Base-by-base conservation (phyloP, 768 basidiomycete species). In the Mycena pura region DNA sequence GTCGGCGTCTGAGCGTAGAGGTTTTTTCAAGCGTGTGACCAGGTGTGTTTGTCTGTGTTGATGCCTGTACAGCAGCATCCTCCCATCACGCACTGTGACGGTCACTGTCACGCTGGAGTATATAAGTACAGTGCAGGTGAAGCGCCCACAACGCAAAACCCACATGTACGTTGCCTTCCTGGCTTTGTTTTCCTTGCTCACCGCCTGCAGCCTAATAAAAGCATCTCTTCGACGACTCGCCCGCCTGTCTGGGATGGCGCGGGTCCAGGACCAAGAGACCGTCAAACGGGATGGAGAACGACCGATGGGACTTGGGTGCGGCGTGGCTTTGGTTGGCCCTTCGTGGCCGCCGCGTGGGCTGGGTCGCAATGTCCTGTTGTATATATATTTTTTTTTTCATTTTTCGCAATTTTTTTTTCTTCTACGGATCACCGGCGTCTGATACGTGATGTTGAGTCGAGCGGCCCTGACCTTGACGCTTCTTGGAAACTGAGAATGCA, bases 331-430 rank as follows among this genome's bases (percentile, higher is more conserved):
- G 80, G 85, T 69, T 60, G 76, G 76, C 80, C 76, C 81, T 92
- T 90, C 86, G 86, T 82, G 83, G 85, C 78, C 73, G 68, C 81
- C 82, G 82, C 75, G 72, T 91, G 90, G 87, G 83, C 78, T 72
- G 70, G 77, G 82, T 83, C 89, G 92, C 92, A 93, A 92, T 92
- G 91, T 92, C 89, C 86, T 84, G 91, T 92, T 86, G 90, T 90
- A 93, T 88, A 93, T 76, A 66, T 60, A 27, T 59, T 55, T 63
- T 65, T 64, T 61, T 61, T 66, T 60, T 56, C 46, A 15, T 39
- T 38, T 43, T 54, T 45, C 36, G 22, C 53, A 62, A 43, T 45
- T 44, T 60, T 49, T 54, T 63, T 49, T 36, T 51, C 51, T 15
- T 46, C 27, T n/a, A 17, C 44, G 13, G 25, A 27, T 45, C 28